A percentile compares a stretch with the other conserved stretches of the same genome.
Evolutionary conservation across 768 basidiomycete genomes (phyloP).

Genomic region (Guyanaporus albipodus): DNA sequence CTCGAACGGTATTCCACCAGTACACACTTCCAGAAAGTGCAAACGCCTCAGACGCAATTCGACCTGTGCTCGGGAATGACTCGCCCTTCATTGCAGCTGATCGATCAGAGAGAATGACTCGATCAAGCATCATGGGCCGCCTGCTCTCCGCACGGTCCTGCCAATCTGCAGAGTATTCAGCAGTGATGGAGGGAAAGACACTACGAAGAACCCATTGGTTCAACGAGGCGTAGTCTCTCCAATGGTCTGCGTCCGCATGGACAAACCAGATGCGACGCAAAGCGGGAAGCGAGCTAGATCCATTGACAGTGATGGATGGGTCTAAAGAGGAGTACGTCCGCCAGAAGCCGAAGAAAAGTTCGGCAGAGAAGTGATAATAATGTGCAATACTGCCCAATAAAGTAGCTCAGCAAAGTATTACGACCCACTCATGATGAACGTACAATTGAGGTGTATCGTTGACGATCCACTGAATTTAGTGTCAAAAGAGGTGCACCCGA

Average conservation of each 20-base stretch:
- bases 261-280: conserved; percentile 74
- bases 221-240: conserved; percentile 91
- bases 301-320: conserved; percentile 56
- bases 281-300: conserved; percentile 68
- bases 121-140: conserved; percentile 74
- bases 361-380: conserved; percentile 93
- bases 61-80: conserved; percentile 64
- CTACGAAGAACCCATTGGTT: conserved; percentile 82
- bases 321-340: conserved; percentile 84
- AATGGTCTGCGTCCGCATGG: conserved; percentile 68
- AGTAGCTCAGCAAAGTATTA: background rate
- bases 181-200: conserved; percentile 73
- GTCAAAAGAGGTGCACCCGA: conserved; percentile 2
- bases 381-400: conserved; percentile 63
- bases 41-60: conserved; percentile 74
- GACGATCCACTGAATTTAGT: conserved; percentile 54
- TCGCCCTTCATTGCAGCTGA: conserved; percentile 75
- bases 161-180: conserved; percentile 85
- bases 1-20: conserved; percentile 83
- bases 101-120: conserved; percentile 85
- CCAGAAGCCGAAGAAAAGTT: conserved; percentile 92
- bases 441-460: conserved; percentile 88
- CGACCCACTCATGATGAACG: conserved; percentile 22
- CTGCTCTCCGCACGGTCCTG: conserved; percentile 68
- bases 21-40: conserved; percentile 66